Evolutionary conservation across 2,329 filamentous ascomycete genomes (phyloP).

Genomic region (Verticillium nubilum): DNA sequence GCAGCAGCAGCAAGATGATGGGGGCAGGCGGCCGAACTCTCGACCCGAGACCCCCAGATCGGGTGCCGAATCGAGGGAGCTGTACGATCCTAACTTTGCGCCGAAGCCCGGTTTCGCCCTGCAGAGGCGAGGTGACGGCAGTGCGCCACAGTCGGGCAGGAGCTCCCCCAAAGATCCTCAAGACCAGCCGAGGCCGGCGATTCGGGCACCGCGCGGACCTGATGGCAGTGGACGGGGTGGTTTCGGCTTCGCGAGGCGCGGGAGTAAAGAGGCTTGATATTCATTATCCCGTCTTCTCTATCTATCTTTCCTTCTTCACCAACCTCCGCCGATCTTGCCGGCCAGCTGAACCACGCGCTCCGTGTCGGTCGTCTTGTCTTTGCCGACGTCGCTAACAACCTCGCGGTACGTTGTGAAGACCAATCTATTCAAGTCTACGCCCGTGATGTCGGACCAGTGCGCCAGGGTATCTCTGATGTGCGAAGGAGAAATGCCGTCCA

Average conservation of each 20-base stretch:
- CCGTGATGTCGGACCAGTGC: constrained; percentile 72
- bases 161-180: constrained; percentile 46
- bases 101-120: constrained; percentile 53
- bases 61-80: constrained; percentile 43
- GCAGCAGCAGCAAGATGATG: not conserved
- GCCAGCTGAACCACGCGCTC: constrained; percentile 84
- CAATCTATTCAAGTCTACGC: constrained; percentile 65
- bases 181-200: constrained; percentile 61
- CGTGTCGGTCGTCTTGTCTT: constrained; percentile 61
- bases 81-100: constrained; percentile 73
- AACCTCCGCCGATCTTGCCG: constrained; percentile 86
- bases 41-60: constrained; percentile 18
- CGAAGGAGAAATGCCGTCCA: constrained; percentile 61
- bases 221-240: constrained; percentile 72
- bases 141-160: constrained; percentile 30
- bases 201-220: constrained; percentile 72
- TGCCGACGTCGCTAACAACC: constrained; percentile 93
- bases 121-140: constrained; percentile 36
- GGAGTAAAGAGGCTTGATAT: constrained; percentile 43
- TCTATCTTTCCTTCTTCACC: constrained; percentile 51
- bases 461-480: constrained; percentile 63
- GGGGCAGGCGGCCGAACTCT: constrained; percentile 5
- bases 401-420: constrained; percentile 84
- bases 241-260: constrained; percentile 67
- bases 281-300: constrained; percentile 3